A percentile compares a stretch with the other conserved stretches of the same genome.
Evolutionary conservation across 352 stramenopile species (phyloP).

Genomic region (Pythium volutum): DNA sequence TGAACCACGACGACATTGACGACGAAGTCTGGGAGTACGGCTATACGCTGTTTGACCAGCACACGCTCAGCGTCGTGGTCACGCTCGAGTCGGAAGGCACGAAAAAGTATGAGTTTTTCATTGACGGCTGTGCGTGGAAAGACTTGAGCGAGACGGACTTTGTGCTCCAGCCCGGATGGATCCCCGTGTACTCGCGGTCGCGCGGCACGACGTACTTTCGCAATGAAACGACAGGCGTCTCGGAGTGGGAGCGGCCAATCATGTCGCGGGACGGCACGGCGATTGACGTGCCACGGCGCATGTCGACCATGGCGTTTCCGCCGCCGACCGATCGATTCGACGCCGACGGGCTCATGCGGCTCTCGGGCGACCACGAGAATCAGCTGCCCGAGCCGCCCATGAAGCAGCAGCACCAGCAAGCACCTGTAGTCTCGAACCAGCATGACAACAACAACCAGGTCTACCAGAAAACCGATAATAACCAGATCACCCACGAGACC

Average conservation of each 20-base stretch:
- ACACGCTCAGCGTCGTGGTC: slow-evolving; percentile 63
- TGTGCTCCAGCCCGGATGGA: slow-evolving; percentile 73
- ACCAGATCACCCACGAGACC: background rate
- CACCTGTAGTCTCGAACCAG: background rate
- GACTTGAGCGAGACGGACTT: slow-evolving; percentile 82
- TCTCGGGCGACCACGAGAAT: slow-evolving; percentile 14
- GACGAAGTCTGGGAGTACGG: slow-evolving; percentile 72
- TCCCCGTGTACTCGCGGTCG: slow-evolving; percentile 75
- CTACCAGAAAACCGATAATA: background rate
- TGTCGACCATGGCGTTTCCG: slow-evolving; percentile 19
- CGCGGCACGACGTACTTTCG: slow-evolving; percentile 73
- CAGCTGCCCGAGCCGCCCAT: slow-evolving; percentile 9
- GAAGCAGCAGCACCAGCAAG: background rate
- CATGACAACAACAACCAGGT: background rate
- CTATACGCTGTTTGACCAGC: slow-evolving; percentile 66
- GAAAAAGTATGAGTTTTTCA: slow-evolving; percentile 66
- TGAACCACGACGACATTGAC: slow-evolving; percentile 64
- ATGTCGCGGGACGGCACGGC: slow-evolving; percentile 45
- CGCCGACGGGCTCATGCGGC: slow-evolving; percentile 18
- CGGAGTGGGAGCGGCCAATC: slow-evolving; percentile 75
- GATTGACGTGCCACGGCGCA: slow-evolving; percentile 28
- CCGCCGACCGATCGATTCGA: slow-evolving; percentile 22
- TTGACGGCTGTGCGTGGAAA: slow-evolving; percentile 67
- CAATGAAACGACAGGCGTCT: slow-evolving; percentile 56
- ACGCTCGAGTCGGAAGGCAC: slow-evolving; percentile 63